Conservation (phyloP, 108 stramenopile species). For the Cylindrotheca closterium region DNA sequence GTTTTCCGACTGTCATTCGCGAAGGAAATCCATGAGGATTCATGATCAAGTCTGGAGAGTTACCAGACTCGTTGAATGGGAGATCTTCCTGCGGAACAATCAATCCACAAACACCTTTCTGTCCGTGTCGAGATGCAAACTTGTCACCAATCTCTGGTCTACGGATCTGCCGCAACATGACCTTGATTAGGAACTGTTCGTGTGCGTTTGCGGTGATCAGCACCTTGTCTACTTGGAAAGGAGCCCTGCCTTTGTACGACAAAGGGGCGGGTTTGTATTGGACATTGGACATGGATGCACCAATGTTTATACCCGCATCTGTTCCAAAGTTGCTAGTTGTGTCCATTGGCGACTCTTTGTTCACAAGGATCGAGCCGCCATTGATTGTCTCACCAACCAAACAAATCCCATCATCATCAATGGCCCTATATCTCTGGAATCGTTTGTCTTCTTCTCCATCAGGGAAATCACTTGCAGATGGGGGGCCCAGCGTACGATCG, state of each 20-base stretch:
- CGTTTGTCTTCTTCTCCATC: constrained; percentile 84
- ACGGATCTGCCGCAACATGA: constrained; percentile 89
- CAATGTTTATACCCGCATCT: constrained; percentile 47
- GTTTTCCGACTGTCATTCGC: constrained; percentile 99
- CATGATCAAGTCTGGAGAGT: constrained; percentile 98
- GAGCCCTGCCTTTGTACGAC: constrained; percentile 85
- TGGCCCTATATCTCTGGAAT: constrained; percentile 69
- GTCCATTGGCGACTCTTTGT: constrained; percentile 85
- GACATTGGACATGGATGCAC: constrained; percentile 45
- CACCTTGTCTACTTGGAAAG: constrained; percentile 95
- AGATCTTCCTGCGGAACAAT: constrained; percentile 95
- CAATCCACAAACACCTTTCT: constrained; percentile 98
- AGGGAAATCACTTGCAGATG: constrained; percentile 60
- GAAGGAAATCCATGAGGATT: constrained; percentile 99
- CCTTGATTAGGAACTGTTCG: constrained; percentile 95
- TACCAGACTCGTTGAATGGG: constrained; percentile 96
- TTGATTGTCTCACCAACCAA: constrained; percentile 87
- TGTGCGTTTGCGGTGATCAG: constrained; percentile 95
- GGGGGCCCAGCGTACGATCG: constrained; percentile 86
- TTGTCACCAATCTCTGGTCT: constrained; percentile 99
- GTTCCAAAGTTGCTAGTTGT: constrained; percentile 64
- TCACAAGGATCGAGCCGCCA: constrained; percentile 87
- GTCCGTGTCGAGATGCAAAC: constrained; percentile 98
- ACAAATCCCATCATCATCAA: constrained; percentile 94
- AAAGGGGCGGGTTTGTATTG: constrained; percentile 79